These are phyloP conservation scores for Darksidea phi DNA, from an alignment of 495 filamentous ascomycete species.

Conservation along the genomic window DNA sequence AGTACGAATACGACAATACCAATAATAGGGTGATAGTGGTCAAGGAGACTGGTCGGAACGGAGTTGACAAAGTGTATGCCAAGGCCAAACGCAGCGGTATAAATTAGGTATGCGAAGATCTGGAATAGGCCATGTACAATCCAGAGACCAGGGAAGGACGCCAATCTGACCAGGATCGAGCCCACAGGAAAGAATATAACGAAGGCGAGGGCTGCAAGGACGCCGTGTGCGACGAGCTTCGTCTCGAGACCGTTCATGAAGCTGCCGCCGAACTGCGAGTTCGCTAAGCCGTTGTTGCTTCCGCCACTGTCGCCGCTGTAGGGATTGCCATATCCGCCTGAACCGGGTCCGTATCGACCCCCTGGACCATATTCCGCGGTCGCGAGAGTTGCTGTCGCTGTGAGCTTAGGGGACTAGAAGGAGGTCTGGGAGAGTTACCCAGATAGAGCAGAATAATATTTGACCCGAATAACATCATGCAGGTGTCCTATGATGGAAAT, in stretches of 20 bases:
- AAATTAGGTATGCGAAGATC: constrained; percentile 41
- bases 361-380: constrained; percentile 23
- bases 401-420: background rate
- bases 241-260: constrained; percentile 14
- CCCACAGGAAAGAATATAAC: constrained; percentile 51
- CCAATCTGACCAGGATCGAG: constrained; percentile 47
- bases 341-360: constrained; percentile 12
- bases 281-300: background rate
- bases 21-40: constrained; percentile 42
- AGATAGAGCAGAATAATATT: constrained; percentile 6
- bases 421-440: background rate
- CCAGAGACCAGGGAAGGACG: constrained; percentile 43
- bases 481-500: background rate
- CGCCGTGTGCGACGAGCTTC: constrained; percentile 43
- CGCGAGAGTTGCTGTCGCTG: constrained; percentile 7
- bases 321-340: background rate
- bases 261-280: background rate
- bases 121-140: constrained; percentile 44
- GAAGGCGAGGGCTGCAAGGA: constrained; percentile 44
- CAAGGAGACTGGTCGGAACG: constrained; percentile 18
- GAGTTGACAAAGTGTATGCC: constrained; percentile 41
- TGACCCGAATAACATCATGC: constrained; percentile 6
- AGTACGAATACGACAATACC: constrained; percentile 41
- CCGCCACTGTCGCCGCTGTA: background rate
- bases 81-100: constrained; percentile 41